Conservation (phyloP, 306 rosid genomes). For the Trifolium subterraneum region DNA sequence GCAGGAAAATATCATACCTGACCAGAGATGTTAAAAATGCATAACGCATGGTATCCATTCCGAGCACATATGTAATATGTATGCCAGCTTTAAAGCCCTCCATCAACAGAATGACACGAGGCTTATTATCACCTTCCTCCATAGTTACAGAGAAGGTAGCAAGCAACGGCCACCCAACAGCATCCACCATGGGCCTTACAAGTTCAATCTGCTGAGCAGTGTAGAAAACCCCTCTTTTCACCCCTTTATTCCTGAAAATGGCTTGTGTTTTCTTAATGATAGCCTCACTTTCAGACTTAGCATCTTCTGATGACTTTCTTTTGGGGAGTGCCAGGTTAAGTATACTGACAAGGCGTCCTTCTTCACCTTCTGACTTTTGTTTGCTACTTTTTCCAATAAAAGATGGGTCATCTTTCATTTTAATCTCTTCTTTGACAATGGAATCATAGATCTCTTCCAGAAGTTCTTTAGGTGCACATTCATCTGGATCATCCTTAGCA, state of each 20-base stretch:
- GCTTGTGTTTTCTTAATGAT: conserved; percentile 92
- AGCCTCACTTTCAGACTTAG: conserved; percentile 89
- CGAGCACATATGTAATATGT: conserved; percentile 84
- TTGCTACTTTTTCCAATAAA: conserved; percentile 71
- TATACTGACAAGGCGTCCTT: conserved; percentile 87
- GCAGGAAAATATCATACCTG: conserved; percentile 57
- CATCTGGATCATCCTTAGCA: conserved; percentile 85
- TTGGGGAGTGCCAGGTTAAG: conserved; percentile 96
- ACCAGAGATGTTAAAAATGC: conserved; percentile 97
- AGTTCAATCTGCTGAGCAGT: conserved; percentile 94
- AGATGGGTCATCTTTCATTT: conserved; percentile 78
- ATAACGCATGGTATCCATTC: conserved; percentile 99
- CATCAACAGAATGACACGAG: conserved; percentile 90
- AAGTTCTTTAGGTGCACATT: conserved; percentile 88
- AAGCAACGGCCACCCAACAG: conserved; percentile 99
- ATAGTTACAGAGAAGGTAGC: conserved; percentile 98
- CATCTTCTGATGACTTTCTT: conserved; percentile 68
- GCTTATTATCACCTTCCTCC: conserved; percentile 98
- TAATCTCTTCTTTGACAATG: conserved; percentile 90
- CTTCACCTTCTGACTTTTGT: conserved; percentile 82
- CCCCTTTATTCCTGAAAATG: conserved; percentile 83
- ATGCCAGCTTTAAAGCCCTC: conserved; percentile 99
- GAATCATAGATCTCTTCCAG: conserved; percentile 93
- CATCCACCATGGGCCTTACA: conserved; percentile 99
- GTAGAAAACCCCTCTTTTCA: conserved; percentile 87